Evolutionary conservation across 2,329 filamentous ascomycete genomes (phyloP).

Genomic region (Tricladium varicosporioides): DNA sequence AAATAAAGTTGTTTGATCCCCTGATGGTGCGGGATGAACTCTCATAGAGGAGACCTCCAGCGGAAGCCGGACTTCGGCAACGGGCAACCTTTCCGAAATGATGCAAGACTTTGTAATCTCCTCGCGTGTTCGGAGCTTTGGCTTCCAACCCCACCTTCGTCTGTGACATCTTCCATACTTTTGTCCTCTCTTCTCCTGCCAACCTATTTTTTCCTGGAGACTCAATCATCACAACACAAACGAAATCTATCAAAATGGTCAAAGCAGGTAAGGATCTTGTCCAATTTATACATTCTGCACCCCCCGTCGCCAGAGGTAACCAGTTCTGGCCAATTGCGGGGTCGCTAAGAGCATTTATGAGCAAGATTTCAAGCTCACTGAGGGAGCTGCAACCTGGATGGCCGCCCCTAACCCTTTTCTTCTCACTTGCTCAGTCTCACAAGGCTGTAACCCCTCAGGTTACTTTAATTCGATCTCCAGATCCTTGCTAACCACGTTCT

Average conservation of each 20-base stretch:
- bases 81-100: background rate
- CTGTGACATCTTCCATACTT: background rate
- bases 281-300: conserved; percentile 5
- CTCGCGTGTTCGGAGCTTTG: background rate
- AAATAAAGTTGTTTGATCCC: no score
- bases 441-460: background rate
- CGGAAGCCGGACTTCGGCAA: background rate
- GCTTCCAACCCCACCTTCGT: conserved; percentile 1
- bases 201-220: background rate
- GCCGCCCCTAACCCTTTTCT: conserved; percentile 29
- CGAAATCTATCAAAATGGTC: conserved; percentile 78
- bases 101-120: background rate
- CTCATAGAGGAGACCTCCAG: no score
- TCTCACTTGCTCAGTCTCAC: conserved; percentile 11
- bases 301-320: conserved; percentile 4
- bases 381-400: conserved; percentile 45
- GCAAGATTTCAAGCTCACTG: conserved; percentile 47
- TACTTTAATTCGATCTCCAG: conserved; percentile 3
- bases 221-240: conserved; percentile 21
- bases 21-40: no score
- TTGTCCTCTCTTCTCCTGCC: background rate
- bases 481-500: conserved; percentile 15
- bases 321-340: conserved; percentile 27
- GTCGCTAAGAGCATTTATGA: conserved; percentile 54
- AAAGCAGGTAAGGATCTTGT: conserved; percentile 76